A percentile compares a stretch with the other conserved stretches of the same genome.
These are phyloP conservation scores for Sclerotinia nivalis DNA, from an alignment of 2,329 filamentous ascomycete genomes.

Conservation along the genomic window DNA sequence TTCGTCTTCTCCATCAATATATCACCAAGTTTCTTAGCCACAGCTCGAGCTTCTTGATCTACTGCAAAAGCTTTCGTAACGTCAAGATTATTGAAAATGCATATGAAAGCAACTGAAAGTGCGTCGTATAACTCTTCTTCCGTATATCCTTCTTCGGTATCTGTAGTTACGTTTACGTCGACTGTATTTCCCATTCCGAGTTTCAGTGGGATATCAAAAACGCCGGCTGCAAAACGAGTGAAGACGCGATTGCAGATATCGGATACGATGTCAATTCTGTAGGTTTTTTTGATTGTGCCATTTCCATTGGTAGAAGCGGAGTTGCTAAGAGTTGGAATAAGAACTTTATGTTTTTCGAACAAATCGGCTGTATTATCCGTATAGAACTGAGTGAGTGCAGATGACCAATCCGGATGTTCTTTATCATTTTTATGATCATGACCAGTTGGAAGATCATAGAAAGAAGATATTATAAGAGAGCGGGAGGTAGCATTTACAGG, in stretches of 20 bases:
- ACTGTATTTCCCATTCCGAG: constrained; percentile 12
- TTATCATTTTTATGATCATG: constrained; percentile 3
- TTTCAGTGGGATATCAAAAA: constrained; percentile 52
- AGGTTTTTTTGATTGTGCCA: neutral
- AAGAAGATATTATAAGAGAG: constrained; percentile 17
- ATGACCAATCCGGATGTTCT: constrained; percentile 1
- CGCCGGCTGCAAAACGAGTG: constrained; percentile 52
- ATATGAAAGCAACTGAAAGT: constrained; percentile 63
- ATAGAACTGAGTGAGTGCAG: constrained; percentile 7
- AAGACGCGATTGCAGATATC: constrained; percentile 56
- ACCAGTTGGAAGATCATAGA: constrained; percentile 2
- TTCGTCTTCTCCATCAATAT: constrained; percentile 67
- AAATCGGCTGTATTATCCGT: constrained; percentile 45
- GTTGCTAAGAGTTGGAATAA: constrained; percentile 58
- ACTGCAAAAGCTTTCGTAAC: constrained; percentile 60
- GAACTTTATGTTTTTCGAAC: constrained; percentile 63
- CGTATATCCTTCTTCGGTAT: constrained; percentile 9
- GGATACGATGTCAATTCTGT: constrained; percentile 63
- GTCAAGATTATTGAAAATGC: constrained; percentile 64
- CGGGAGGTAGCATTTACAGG: constrained; percentile 3
- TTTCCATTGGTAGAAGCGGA: constrained; percentile 34
- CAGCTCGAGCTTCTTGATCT: constrained; percentile 56
- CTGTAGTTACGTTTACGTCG: constrained; percentile 32
- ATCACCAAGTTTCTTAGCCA: constrained; percentile 59
- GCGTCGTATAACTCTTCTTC: constrained; percentile 36